phyloP scores from a whole-genome alignment of 306 rosid species.

The Styphnolobium japonicum region DNA sequence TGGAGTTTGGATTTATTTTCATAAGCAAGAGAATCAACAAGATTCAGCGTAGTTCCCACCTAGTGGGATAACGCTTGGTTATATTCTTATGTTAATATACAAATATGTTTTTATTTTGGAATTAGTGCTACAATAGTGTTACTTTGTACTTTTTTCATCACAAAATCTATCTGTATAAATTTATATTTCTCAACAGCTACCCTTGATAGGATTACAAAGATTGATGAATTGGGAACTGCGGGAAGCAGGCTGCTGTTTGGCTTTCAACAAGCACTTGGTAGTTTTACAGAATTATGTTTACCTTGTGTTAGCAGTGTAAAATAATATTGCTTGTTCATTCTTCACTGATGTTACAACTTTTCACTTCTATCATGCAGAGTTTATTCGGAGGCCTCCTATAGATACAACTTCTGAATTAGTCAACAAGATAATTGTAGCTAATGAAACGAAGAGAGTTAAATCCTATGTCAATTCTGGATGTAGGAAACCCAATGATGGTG shows the following conservation, averaged over 20 bases:
- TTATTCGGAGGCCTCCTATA: conserved; percentile 58
- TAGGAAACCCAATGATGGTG: conserved; percentile 44
- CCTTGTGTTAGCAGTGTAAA: neutral
- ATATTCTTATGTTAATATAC: neutral
- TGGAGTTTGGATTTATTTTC: neutral
- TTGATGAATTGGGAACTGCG: conserved; percentile 55
- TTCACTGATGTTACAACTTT: neutral
- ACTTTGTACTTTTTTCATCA: neutral
- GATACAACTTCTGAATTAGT: conserved; percentile 54
- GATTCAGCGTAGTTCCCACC: too few relatives aligned
- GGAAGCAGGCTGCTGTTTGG: conserved; percentile 63
- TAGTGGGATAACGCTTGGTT: too few relatives aligned
- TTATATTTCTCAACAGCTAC: conserved; percentile 28
- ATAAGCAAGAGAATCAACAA: neutral
- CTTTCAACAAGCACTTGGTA: conserved; percentile 78
- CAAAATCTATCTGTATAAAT: conserved; percentile 2
- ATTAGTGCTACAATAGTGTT: neutral
- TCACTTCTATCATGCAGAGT: conserved; percentile 43
- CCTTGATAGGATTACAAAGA: conserved; percentile 53
- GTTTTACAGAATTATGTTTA: conserved; percentile 20
- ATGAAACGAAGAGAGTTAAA: conserved; percentile 52
- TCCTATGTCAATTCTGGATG: conserved; percentile 69
- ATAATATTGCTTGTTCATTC: neutral
- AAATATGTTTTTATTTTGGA: neutral
- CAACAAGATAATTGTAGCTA: conserved; percentile 46